phyloP scores from a whole-genome alignment of 2,329 filamentous ascomycete species.

The Colletotrichum sp. region DNA sequence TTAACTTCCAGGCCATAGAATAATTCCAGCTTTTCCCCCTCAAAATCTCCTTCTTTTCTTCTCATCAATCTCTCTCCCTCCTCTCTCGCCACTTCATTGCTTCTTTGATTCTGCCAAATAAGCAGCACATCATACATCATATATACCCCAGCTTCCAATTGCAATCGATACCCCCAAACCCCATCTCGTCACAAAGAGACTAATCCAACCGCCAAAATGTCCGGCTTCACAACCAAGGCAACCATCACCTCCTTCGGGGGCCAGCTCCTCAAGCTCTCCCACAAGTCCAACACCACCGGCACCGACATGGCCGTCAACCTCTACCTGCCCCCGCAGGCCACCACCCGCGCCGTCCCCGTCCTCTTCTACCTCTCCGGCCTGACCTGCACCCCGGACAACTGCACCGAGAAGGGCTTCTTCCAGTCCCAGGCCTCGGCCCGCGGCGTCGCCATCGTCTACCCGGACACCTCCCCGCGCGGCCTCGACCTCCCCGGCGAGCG shows the following conservation, averaged over 20 bases:
- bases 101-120: neutral
- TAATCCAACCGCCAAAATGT: constrained; percentile 55
- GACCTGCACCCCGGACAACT: constrained; percentile 92
- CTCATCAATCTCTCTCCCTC: neutral
- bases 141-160: constrained; percentile 13
- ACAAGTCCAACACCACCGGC: constrained; percentile 77
- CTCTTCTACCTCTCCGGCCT: constrained; percentile 93
- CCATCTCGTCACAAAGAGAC: neutral
- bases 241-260: constrained; percentile 93
- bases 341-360: constrained; percentile 69
- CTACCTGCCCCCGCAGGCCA: constrained; percentile 80
- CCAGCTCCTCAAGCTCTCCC: constrained; percentile 91
- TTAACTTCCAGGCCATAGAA: constrained; percentile 7
- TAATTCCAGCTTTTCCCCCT: neutral
- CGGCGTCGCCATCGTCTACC: constrained; percentile 92
- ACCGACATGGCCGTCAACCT: constrained; percentile 94
- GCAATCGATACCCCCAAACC: neutral
- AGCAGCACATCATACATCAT: neutral
- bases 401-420: constrained; percentile 86
- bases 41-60: neutral
- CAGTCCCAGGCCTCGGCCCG: constrained; percentile 80
- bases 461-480: constrained; percentile 92
- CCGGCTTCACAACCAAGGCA: constrained; percentile 81
- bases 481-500: constrained; percentile 83
- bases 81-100: neutral